A percentile compares a stretch with the other conserved stretches of the same genome.
Evolutionary conservation across 805 yeast species (phyloP).

Genomic region (Phaffomyces thermotolerans): DNA sequence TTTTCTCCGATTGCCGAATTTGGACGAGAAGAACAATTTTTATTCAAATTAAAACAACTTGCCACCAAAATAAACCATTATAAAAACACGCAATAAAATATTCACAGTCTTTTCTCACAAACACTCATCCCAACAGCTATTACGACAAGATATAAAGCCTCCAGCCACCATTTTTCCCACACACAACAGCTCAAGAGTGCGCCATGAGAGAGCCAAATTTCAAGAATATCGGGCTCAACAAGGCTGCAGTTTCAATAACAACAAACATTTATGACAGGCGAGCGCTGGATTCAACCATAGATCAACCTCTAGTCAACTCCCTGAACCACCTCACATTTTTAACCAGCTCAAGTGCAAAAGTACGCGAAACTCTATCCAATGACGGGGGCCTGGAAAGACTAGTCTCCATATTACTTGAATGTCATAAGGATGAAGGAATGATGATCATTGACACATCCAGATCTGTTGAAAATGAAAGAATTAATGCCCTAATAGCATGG

Average conservation of each 20-base stretch:
- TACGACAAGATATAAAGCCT: too few species aligned
- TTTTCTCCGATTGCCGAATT: not conserved
- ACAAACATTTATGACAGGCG: conserved; percentile 85
- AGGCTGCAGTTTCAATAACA: conserved; percentile 89
- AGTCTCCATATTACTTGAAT: conserved; percentile 78
- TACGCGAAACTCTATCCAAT: conserved; percentile 77
- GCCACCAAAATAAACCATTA: not conserved
- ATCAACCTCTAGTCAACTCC: conserved; percentile 85
- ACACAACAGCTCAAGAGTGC: too few species aligned
- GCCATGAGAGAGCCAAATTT: conserved; percentile 86
- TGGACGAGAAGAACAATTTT: too few species aligned
- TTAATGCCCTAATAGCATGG: conserved; percentile 69
- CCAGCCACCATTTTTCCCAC: not conserved
- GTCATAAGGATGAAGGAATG: conserved; percentile 25
- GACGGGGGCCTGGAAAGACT: conserved; percentile 93
- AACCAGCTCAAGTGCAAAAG: conserved; percentile 79
- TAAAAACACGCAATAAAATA: too few species aligned
- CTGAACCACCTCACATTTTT: conserved; percentile 83
- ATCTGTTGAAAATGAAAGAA: conserved; percentile 27
- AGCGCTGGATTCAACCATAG: conserved; percentile 85
- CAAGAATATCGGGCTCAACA: conserved; percentile 67
- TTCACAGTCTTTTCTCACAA: too few species aligned
- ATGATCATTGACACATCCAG: conserved; percentile 7
- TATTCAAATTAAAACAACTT: not conserved
- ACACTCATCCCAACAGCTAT: too few species aligned